Evolutionary conservation across 2,329 filamentous ascomycete genomes (phyloP).

Genomic region (Claviceps sp.): DNA sequence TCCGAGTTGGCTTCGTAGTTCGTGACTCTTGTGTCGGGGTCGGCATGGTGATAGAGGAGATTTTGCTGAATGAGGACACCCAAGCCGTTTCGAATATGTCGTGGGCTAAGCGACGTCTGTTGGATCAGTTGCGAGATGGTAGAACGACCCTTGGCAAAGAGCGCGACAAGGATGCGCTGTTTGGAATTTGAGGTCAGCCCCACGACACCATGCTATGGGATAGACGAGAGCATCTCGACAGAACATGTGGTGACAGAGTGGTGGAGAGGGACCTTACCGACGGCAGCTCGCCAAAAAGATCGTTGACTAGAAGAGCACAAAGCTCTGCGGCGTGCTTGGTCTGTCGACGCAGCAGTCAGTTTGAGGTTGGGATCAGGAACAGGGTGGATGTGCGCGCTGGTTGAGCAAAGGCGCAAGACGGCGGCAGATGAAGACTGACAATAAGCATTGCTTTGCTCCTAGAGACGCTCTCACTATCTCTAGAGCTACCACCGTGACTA

Average conservation of each 20-base stretch:
- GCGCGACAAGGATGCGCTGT: slow-evolving; percentile 71
- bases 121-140: slow-evolving; percentile 55
- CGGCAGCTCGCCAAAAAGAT: slow-evolving; percentile 82
- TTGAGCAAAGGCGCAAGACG: slow-evolving; percentile 8
- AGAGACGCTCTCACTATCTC: slow-evolving; percentile 69
- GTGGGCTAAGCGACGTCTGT: slow-evolving; percentile 58
- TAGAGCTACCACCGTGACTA: slow-evolving; percentile 63
- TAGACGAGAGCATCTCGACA: neutral
- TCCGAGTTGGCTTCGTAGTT: slow-evolving; percentile 76
- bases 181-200: slow-evolving; percentile 14
- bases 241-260: neutral
- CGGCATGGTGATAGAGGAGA: slow-evolving; percentile 61
- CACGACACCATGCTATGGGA: slow-evolving; percentile 7
- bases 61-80: slow-evolving; percentile 81
- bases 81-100: slow-evolving; percentile 68
- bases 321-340: slow-evolving; percentile 72
- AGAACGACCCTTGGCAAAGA: slow-evolving; percentile 69
- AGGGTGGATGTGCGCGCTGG: slow-evolving; percentile 3
- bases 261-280: slow-evolving; percentile 45
- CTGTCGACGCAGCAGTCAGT: slow-evolving; percentile 24
- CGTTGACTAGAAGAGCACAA: slow-evolving; percentile 76
- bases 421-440: slow-evolving; percentile 27
- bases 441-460: slow-evolving; percentile 49
- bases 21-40: slow-evolving; percentile 46
- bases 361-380: neutral